Evolutionary conservation across 345 rosid species (phyloP), one percentile per base, ranked within the genome.

Genomic region (Dipteronia dyeriana): DNA sequence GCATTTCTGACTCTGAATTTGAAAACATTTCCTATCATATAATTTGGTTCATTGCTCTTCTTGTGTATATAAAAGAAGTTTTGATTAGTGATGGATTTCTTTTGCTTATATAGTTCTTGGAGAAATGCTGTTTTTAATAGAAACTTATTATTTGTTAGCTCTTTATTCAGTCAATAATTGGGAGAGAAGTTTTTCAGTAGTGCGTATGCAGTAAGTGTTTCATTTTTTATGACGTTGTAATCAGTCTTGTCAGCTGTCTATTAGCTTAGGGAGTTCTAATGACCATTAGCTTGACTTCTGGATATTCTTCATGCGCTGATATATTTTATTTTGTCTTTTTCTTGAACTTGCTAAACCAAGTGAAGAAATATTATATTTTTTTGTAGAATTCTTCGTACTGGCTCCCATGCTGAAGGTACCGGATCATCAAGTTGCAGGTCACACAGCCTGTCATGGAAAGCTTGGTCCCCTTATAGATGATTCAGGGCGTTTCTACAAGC

Each of bases 351-450:
- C 41, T 64, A 31, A 66, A 53, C 51, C 8, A 22, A 59, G 23
- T 68, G 65, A 68, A 57, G 59, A 71, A 38, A n/a, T 79, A 57
- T 41, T 65, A 20, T 70, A 49, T 64, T 53, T 70, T 70, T 59
- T 53, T 9, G 11, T 81, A 45, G 84, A 81, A 9, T 79, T 78
- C 49, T 26, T 79, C 75, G 23, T 16, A 74, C 68, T 51, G 5
- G 77, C 56, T 2, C 16, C 74, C 76, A 97, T 94, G 99, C 87
- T 97, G 59, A 91, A 87, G 79, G 80, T 79, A 61, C 99, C 99
- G 38, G 96, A 92, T 39, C 98, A 94, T 84, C 99, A 97, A 71
- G 99, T 97, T 74, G 99, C 98, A 1, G 99, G 99, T 17, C 99
- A 97, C 85, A 76, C 76, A 71, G 97, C 96, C 45, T 11, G 49